Conservation (phyloP, 2,329 filamentous ascomycete genomes). For the Colletotrichum cuscutae region DNA sequence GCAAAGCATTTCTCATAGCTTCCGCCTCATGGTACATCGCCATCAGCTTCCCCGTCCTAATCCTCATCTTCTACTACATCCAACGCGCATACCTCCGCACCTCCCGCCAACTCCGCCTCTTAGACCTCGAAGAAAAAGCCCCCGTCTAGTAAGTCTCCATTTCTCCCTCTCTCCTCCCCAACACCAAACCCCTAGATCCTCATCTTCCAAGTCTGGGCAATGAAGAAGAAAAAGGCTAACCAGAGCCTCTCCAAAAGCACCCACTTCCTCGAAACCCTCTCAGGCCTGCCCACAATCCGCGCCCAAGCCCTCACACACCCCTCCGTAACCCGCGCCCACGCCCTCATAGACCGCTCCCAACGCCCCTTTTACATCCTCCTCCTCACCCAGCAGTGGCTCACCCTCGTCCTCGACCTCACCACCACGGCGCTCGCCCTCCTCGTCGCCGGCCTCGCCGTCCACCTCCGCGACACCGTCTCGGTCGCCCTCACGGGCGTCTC, state of each 20-base stretch:
- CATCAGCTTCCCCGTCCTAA: slow-evolving; percentile 45
- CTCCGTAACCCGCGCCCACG: slow-evolving; percentile 55
- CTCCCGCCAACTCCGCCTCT: slow-evolving; percentile 53
- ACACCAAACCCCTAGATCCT: slow-evolving; percentile 4
- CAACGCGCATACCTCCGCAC: slow-evolving; percentile 54
- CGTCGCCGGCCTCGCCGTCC: slow-evolving; percentile 57
- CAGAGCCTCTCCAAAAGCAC: slow-evolving; percentile 33
- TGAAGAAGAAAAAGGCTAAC: background rate
- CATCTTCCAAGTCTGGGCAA: background rate
- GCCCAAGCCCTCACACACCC: slow-evolving; percentile 63
- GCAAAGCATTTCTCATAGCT: slow-evolving; percentile 52
- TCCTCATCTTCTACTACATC: slow-evolving; percentile 42
- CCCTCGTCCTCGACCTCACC: slow-evolving; percentile 60
- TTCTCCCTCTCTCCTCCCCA: background rate
- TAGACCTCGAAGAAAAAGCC: slow-evolving; percentile 54
- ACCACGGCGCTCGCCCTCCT: slow-evolving; percentile 57
- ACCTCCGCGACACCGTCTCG: slow-evolving; percentile 27
- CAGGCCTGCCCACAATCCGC: slow-evolving; percentile 60
- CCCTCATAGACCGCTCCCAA: slow-evolving; percentile 64
- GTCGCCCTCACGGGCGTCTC: slow-evolving; percentile 39
- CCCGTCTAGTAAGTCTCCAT: slow-evolving; percentile 48
- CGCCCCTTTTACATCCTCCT: slow-evolving; percentile 67
- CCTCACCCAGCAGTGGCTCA: slow-evolving; percentile 67
- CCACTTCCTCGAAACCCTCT: slow-evolving; percentile 57
- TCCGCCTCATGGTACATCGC: slow-evolving; percentile 52